A percentile compares a stretch with the other conserved stretches of the same genome.
Conservation (phyloP, 306 rosid genomes). For the Castanea crenata region DNA sequence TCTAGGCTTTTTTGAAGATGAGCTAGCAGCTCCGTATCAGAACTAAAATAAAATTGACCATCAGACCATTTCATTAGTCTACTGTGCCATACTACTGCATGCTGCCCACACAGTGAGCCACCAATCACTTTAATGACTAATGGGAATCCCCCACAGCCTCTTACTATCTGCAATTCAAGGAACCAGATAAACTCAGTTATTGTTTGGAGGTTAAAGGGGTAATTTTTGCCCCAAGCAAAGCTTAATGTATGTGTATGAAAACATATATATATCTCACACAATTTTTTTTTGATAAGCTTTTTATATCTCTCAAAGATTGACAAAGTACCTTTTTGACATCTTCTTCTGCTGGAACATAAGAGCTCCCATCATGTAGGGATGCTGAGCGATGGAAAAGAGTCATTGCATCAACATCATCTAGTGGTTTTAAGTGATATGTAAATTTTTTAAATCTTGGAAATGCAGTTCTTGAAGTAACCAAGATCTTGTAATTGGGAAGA, state of each 20-base stretch:
- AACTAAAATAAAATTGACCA: conserved; percentile 42
- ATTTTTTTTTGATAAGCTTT: no score
- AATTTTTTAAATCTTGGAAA: conserved; percentile 27
- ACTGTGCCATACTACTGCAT: conserved; percentile 38
- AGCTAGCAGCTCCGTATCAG: conserved; percentile 30
- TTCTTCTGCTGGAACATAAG: background rate
- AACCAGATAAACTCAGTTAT: conserved; percentile 11
- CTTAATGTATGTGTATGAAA: no score
- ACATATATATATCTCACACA: no score
- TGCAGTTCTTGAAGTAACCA: conserved; percentile 58
- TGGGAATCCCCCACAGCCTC: conserved; percentile 51
- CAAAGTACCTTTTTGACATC: no score
- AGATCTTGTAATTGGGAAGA: conserved; percentile 42
- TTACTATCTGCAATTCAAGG: conserved; percentile 45
- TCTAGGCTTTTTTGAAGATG: conserved; percentile 45
- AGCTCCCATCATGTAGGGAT: conserved; percentile 12
- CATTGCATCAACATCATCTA: conserved; percentile 38
- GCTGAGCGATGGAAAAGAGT: conserved; percentile 49
- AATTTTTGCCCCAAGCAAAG: background rate
- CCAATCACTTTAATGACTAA: conserved; percentile 49
- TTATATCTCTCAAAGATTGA: no score
- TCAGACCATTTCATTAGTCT: conserved; percentile 27
- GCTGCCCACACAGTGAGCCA: conserved; percentile 34
- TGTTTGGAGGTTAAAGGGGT: background rate
- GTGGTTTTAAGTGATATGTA: conserved; percentile 24